phyloP scores from a whole-genome alignment of 2,329 filamentous ascomycete species.

The Colletotrichum tabaci region DNA sequence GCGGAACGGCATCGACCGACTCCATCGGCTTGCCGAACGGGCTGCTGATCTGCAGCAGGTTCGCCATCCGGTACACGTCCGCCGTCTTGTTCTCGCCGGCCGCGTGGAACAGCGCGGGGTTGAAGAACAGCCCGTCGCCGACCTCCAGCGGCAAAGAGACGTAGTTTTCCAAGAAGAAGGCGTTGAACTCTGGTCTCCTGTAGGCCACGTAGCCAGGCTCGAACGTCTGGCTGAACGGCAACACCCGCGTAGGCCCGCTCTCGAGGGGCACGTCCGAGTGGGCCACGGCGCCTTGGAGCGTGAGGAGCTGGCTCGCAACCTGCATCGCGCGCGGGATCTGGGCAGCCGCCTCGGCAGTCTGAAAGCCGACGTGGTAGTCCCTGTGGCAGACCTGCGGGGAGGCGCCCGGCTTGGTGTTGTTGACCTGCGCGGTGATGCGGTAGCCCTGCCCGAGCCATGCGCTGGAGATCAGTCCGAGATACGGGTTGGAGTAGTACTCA shows the following conservation, averaged over 20 bases:
- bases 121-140: slow-evolving; percentile 76
- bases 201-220: slow-evolving; percentile 72
- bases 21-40: slow-evolving; percentile 78
- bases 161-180: slow-evolving; percentile 67
- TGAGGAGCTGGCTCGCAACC: slow-evolving; percentile 69
- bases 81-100: slow-evolving; percentile 69
- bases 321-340: slow-evolving; percentile 68
- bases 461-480: slow-evolving; percentile 65
- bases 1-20: slow-evolving; percentile 65
- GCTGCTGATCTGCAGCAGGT: slow-evolving; percentile 73
- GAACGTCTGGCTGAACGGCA: slow-evolving; percentile 73
- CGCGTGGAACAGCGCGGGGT: slow-evolving; percentile 74
- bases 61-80: slow-evolving; percentile 68
- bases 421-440: slow-evolving; percentile 73
- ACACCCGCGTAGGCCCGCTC: slow-evolving; percentile 71
- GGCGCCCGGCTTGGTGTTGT: slow-evolving; percentile 73
- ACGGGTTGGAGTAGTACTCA: slow-evolving; percentile 73
- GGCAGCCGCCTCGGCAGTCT: slow-evolving; percentile 62
- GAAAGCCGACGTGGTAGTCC: slow-evolving; percentile 77
- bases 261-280: slow-evolving; percentile 72
- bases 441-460: slow-evolving; percentile 74
- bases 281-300: slow-evolving; percentile 74
- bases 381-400: slow-evolving; percentile 71
- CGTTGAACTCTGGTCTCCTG: slow-evolving; percentile 65
- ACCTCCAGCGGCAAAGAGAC: slow-evolving; percentile 66